These are phyloP conservation scores for Cicer chorassanicum DNA, from an alignment of 306 rosid species.

Conservation along the genomic window DNA sequence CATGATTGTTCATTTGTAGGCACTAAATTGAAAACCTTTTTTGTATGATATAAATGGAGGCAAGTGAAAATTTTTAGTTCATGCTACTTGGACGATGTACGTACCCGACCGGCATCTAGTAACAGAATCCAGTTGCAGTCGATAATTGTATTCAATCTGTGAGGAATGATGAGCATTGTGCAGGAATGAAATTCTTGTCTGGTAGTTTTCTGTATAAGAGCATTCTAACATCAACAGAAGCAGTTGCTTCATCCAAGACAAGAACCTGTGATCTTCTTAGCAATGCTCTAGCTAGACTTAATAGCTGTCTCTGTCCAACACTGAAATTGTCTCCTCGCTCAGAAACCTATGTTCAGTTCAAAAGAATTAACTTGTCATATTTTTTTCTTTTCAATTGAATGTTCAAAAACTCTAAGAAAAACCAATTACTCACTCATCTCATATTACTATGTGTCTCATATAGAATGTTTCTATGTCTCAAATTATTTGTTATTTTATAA, in stretches of 20 bases:
- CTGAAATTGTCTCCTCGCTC: conserved; percentile 95
- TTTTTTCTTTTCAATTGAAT: not conserved
- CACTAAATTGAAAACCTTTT: no score
- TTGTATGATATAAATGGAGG: no score
- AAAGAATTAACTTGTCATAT: conserved; percentile 27
- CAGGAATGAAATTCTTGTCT: not conserved
- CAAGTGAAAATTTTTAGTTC: no score
- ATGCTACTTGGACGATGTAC: not conserved
- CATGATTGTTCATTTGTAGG: no score
- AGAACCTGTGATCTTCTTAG: not conserved
- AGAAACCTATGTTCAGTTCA: conserved; percentile 61
- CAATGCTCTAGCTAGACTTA: conserved; percentile 81
- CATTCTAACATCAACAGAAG: not conserved
- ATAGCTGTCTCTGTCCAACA: conserved; percentile 88
- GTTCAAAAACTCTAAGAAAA: not conserved
- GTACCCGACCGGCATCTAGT: not conserved
- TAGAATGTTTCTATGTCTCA: no score
- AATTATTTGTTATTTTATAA: no score
- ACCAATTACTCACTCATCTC: no score
- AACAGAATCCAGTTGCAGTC: not conserved
- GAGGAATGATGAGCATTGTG: not conserved
- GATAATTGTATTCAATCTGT: not conserved
- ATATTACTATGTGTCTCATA: no score
- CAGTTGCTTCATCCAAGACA: not conserved
- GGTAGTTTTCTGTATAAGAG: not conserved